Conservation (phyloP, 2,329 filamentous ascomycete species). For the Pleoardoris graminearum region DNA sequence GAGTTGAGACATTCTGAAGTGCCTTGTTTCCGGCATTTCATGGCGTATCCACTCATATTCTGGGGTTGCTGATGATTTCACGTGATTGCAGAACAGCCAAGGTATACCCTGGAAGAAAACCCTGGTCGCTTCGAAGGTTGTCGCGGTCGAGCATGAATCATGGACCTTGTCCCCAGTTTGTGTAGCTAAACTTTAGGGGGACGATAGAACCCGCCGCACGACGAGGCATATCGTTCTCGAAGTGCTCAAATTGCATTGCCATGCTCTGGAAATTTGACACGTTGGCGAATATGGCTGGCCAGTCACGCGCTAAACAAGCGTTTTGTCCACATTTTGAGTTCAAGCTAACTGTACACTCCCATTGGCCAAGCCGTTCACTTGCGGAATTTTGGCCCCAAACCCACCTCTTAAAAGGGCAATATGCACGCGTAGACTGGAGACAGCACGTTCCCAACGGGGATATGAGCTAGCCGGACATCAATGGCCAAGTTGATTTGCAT, state of each 20-base stretch:
- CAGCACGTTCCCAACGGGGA: neutral
- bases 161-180: neutral
- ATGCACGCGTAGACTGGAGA: neutral
- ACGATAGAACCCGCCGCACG: neutral
- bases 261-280: neutral
- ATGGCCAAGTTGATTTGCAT: neutral
- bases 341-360: neutral
- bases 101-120: neutral
- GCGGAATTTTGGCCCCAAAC: conserved; percentile 1
- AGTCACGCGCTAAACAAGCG: neutral
- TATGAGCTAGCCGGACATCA: neutral
- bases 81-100: neutral
- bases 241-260: neutral
- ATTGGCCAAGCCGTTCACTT: conserved; percentile 1
- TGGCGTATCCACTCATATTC: neutral
- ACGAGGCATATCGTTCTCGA: neutral
- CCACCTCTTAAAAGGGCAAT: neutral
- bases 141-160: neutral
- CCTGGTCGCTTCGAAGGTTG: neutral
- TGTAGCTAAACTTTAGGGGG: neutral
- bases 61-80: neutral
- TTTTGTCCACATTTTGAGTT: no score
- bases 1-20: neutral
- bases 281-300: neutral
- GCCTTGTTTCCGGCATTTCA: neutral